Conservation (phyloP, 768 basidiomycete genomes). For the Macrocybe gigantea region DNA sequence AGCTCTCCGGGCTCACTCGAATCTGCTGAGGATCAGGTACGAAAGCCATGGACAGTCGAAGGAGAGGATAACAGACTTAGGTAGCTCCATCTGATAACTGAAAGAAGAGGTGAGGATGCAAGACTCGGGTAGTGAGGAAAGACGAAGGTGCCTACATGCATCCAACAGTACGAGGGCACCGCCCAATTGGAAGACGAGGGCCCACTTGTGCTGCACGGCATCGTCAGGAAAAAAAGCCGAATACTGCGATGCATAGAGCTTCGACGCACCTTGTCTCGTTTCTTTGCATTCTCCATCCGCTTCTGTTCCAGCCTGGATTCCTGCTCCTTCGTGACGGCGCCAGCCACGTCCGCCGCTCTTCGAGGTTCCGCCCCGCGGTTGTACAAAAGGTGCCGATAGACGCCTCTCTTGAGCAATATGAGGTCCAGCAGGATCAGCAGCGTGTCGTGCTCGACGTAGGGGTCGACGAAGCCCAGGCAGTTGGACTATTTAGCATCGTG, state of each 20-base stretch:
- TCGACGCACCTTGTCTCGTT: constrained; percentile 20
- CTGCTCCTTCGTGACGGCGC: constrained; percentile 7
- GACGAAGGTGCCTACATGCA: constrained; percentile 50
- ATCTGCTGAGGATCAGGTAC: constrained; percentile 22
- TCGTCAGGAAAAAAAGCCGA: neutral
- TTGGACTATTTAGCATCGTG: constrained; percentile 30
- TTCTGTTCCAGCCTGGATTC: neutral
- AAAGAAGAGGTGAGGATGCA: constrained; percentile 1
- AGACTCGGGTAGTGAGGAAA: constrained; percentile 1
- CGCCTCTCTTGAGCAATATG: constrained; percentile 75
- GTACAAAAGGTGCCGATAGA: constrained; percentile 77
- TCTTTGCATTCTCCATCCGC: neutral
- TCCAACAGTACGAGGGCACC: constrained; percentile 55
- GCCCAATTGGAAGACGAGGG: constrained; percentile 55
- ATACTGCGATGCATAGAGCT: neutral
- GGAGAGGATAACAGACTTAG: constrained; percentile 35
- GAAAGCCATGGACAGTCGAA: neutral
- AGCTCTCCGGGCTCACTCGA: constrained; percentile 27
- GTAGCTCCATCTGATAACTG: constrained; percentile 79
- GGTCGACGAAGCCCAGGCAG: constrained; percentile 72
- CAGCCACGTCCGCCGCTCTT: constrained; percentile 22
- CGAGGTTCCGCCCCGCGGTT: constrained; percentile 70
- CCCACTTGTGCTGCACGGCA: constrained; percentile 47
- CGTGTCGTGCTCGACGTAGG: constrained; percentile 81
- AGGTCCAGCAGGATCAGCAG: constrained; percentile 73